Percentiles rank a stretch among this genome's conserved stretches.
Conservation (phyloP, 768 basidiomycete genomes). For the Podaxis sp. region DNA sequence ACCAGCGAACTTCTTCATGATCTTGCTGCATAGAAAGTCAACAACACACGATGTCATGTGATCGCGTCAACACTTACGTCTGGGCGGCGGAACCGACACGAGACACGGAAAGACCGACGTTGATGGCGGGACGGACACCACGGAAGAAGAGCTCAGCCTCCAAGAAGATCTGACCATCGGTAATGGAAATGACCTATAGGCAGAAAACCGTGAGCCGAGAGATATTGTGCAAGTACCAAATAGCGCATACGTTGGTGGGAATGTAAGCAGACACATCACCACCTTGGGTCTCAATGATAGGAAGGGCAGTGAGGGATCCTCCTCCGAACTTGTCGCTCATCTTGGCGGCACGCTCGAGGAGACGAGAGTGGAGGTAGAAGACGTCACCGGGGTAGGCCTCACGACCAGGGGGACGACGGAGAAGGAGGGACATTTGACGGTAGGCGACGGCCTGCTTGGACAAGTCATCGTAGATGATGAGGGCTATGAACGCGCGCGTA, state of each 20-base stretch:
- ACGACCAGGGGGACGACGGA: slow-evolving; percentile 99
- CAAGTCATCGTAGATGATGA: slow-evolving; percentile 99
- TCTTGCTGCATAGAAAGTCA: slow-evolving; percentile 54
- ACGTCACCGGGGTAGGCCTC: slow-evolving; percentile 99
- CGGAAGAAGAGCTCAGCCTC: slow-evolving; percentile 99
- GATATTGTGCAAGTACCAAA: slow-evolving; percentile 6
- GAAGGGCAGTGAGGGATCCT: slow-evolving; percentile 97
- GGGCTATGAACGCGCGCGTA: slow-evolving; percentile 43
- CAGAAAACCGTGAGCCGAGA: slow-evolving; percentile 10
- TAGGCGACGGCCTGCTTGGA: slow-evolving; percentile 99
- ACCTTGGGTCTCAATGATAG: slow-evolving; percentile 99
- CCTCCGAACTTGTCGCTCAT: slow-evolving; percentile 99
- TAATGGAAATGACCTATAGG: slow-evolving; percentile 94
- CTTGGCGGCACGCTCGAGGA: slow-evolving; percentile 99
- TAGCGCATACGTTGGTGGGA: slow-evolving; percentile 73
- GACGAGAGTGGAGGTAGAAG: slow-evolving; percentile 99
- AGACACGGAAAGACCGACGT: slow-evolving; percentile 99
- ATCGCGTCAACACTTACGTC: slow-evolving; percentile 62
- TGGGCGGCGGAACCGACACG: slow-evolving; percentile 99
- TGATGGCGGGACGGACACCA: slow-evolving; percentile 99
- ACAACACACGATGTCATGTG: neutral
- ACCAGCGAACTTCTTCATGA: slow-evolving; percentile 99
- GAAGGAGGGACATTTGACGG: slow-evolving; percentile 99
- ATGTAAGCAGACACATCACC: slow-evolving; percentile 99
- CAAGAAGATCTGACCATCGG: slow-evolving; percentile 99